Percentiles rank a stretch among this genome's conserved stretches.
These are phyloP conservation scores for Phyllosticta citrichinensis DNA, from an alignment of 2,329 filamentous ascomycete species.

Conservation along the genomic window DNA sequence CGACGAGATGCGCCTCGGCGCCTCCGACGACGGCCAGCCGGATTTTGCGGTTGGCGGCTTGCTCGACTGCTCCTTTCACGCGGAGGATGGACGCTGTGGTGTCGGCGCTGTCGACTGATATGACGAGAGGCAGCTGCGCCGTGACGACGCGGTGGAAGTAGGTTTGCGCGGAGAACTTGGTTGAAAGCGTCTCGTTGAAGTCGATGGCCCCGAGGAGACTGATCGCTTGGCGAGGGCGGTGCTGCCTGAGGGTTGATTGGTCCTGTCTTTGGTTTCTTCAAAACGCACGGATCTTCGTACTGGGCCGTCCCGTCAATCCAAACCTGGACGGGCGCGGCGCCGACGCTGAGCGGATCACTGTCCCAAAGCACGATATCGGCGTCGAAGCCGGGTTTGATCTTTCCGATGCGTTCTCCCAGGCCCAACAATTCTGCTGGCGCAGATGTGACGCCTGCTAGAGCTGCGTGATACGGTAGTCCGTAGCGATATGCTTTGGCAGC, in stretches of 20 bases:
- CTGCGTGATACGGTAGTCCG: constrained; percentile 32
- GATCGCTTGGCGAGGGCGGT: constrained; percentile 22
- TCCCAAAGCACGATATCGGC: constrained; percentile 36
- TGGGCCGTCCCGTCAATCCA: constrained; percentile 39
- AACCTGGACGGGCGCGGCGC: constrained; percentile 31
- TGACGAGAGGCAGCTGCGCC: constrained; percentile 45
- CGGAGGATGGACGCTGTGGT: constrained; percentile 49
- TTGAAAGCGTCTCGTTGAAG: constrained; percentile 23
- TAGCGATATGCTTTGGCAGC: constrained; percentile 35
- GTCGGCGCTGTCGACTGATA: constrained; percentile 54
- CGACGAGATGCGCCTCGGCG: constrained; percentile 53
- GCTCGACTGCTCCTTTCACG: constrained; percentile 49
- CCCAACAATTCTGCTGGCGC: constrained; percentile 31
- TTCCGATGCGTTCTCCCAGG: constrained; percentile 30
- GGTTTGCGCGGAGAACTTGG: constrained; percentile 25
- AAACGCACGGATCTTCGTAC: constrained; percentile 14
- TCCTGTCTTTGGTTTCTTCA: constrained; percentile 15
- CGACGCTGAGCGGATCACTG: constrained; percentile 30
- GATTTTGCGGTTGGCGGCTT: constrained; percentile 29
- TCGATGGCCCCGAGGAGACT: constrained; percentile 45
- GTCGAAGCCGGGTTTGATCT: constrained; percentile 31
- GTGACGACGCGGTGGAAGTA: constrained; percentile 46
- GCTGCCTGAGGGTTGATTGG: constrained; percentile 33
- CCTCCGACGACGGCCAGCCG: constrained; percentile 51
- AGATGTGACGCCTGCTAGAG: constrained; percentile 30